Evolutionary conservation across 2,329 filamentous ascomycete genomes (phyloP).

Genomic region (Cadophora gregata): DNA sequence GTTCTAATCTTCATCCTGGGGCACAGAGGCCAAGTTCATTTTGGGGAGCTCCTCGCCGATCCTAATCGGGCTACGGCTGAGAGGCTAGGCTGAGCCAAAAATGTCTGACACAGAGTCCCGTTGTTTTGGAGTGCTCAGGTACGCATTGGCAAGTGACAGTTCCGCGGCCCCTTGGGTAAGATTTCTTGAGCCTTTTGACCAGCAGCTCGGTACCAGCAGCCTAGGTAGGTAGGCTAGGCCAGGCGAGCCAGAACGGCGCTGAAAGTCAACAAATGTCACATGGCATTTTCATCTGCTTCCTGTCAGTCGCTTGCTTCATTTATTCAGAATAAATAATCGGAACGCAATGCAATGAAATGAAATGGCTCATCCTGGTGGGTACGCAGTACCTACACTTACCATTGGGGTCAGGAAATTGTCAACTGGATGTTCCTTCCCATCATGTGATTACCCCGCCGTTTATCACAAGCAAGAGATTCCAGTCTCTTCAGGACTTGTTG

Average conservation of each 20-base stretch:
- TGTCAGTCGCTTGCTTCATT: background rate
- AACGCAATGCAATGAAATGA: no score
- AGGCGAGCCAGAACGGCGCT: no score
- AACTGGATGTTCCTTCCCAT: background rate
- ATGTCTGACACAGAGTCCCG: background rate
- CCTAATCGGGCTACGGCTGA: background rate
- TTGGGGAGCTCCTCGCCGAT: background rate
- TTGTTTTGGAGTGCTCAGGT: background rate
- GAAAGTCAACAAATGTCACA: background rate
- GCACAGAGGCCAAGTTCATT: background rate
- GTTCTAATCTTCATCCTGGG: background rate
- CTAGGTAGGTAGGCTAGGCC: no score
- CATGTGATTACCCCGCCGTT: background rate
- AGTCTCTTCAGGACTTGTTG: background rate
- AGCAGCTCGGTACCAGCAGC: no score
- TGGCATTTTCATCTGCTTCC: background rate
- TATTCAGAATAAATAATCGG: no score
- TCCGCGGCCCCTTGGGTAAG: no score
- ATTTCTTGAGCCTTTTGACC: no score
- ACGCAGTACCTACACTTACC: no score
- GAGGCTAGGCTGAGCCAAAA: background rate
- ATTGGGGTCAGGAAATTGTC: no score
- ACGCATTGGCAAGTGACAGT: background rate
- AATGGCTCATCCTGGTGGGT: no score
- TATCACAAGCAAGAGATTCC: background rate